Conservation (phyloP, 2,329 filamentous ascomycete genomes). For the Sporothrix humicola region DNA sequence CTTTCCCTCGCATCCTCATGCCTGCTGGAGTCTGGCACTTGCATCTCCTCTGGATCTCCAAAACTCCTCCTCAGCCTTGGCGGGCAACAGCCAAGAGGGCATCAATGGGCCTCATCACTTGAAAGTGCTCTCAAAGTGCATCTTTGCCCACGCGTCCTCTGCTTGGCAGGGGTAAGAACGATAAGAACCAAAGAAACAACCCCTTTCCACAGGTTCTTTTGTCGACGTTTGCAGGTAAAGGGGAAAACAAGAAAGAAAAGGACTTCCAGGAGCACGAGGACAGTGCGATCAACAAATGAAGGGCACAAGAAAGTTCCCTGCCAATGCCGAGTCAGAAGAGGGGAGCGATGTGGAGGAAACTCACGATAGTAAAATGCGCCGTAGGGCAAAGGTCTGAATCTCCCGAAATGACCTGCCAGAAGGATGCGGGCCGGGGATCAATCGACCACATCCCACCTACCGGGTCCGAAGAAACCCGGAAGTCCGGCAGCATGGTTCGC, state of each 20-base stretch:
- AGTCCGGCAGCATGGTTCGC: background rate
- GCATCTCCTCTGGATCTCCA: background rate
- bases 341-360: background rate
- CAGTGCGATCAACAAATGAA: background rate
- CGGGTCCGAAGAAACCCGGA: background rate
- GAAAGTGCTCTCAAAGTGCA: background rate
- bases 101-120: background rate
- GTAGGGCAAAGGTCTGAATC: background rate
- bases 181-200: no score
- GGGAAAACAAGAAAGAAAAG: background rate
- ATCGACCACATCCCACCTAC: background rate
- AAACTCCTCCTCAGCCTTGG: slow-evolving; percentile 6
- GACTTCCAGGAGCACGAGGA: no score
- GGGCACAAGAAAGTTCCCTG: background rate
- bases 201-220: background rate
- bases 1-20: background rate
- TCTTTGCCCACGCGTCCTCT: slow-evolving; percentile 20
- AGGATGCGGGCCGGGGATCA: slow-evolving; percentile 11
- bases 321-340: slow-evolving; percentile 1
- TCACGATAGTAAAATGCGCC: background rate
- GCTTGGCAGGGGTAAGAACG: slow-evolving; percentile 18
- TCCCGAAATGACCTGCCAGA: background rate
- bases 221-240: background rate
- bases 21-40: background rate
- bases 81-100: background rate